A percentile compares a stretch with the other conserved stretches of the same genome.
These are phyloP conservation scores for Chaetothyriales sp. DNA, from an alignment of 2,329 filamentous ascomycete genomes.

Conservation along the genomic window DNA sequence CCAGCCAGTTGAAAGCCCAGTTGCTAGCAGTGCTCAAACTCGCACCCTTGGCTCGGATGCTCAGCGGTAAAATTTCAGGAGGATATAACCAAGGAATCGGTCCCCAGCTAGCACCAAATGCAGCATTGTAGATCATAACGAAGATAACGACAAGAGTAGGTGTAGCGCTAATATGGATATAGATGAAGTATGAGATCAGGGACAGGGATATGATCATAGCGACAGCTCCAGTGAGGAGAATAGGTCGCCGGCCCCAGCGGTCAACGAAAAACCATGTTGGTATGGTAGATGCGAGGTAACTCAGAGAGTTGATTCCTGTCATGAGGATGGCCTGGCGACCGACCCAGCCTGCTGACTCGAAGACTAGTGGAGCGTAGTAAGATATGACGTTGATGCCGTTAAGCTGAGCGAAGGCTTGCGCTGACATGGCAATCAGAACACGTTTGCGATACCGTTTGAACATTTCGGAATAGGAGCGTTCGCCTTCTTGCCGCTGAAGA, in stretches of 20 bases:
- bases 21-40: constrained; percentile 92
- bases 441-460: constrained; percentile 82
- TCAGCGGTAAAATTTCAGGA: constrained; percentile 93
- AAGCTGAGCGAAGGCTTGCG: constrained; percentile 84
- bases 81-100: constrained; percentile 97
- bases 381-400: constrained; percentile 99
- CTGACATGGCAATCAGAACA: constrained; percentile 97
- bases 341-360: constrained; percentile 90
- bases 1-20: constrained; percentile 97
- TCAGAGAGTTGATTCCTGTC: constrained; percentile 90
- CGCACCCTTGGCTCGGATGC: constrained; percentile 91
- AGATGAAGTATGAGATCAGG: constrained; percentile 87
- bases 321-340: constrained; percentile 85
- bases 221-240: constrained; percentile 75
- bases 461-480: constrained; percentile 84
- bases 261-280: constrained; percentile 97
- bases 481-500: constrained; percentile 83
- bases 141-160: constrained; percentile 78
- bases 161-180: constrained; percentile 63
- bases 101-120: constrained; percentile 95
- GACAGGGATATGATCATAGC: constrained; percentile 82
- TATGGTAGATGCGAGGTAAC: constrained; percentile 81
- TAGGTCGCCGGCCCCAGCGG: constrained; percentile 73
- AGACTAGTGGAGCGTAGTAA: constrained; percentile 92
- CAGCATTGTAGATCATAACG: constrained; percentile 96